Evolutionary conservation across 257 asterid genomes (phyloP), one percentile per base, ranked within the genome.

Genomic region (Rehmannia glutinosa): DNA sequence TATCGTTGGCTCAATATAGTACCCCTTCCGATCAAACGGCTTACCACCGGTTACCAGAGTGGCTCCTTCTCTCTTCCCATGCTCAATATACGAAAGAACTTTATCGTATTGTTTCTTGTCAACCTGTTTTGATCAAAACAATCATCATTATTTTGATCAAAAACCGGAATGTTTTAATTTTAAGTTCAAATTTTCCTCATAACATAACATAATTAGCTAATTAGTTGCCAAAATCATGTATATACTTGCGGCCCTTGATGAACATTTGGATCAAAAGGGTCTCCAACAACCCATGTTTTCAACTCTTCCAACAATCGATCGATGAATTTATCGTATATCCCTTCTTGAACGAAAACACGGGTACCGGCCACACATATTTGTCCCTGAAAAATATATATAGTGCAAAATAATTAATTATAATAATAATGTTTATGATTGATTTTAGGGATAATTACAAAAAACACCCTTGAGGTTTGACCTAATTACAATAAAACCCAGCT

Each of bases 181-280:
- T n/a, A n/a, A n/a, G n/a, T n/a, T n/a, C n/a, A n/a, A n/a, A n/a
- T n/a, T n/a, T n/a, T n/a, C n/a, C n/a, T n/a, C n/a, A n/a, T n/a
- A n/a, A n/a, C n/a, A n/a, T n/a, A n/a, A n/a, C n/a, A n/a, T n/a
- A n/a, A n/a, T n/a, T n/a, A n/a, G n/a, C n/a, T n/a, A n/a, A n/a
- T n/a, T n/a, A n/a, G n/a, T n/a, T n/a, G n/a, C n/a, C n/a, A n/a
- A 41, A 38, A 15, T 8, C 32, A 51, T 17, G 25, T 38, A 5
- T 39, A n/a, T 80, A 82, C 97, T 20, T 87, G 97, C 36, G 97
- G 95, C 21, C 97, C 97, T 53, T 87, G 91, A 45, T 71, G 80
- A 23, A 74, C 79, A 45, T 76, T 81, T 23, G 86, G 85, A 74
- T 90, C 84, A 27, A 90, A 85, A 35, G 97, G 93, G 76, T 90